These are phyloP conservation scores for Citrullus colocynthis DNA, from an alignment of 306 rosid genomes.

Conservation along the genomic window DNA sequence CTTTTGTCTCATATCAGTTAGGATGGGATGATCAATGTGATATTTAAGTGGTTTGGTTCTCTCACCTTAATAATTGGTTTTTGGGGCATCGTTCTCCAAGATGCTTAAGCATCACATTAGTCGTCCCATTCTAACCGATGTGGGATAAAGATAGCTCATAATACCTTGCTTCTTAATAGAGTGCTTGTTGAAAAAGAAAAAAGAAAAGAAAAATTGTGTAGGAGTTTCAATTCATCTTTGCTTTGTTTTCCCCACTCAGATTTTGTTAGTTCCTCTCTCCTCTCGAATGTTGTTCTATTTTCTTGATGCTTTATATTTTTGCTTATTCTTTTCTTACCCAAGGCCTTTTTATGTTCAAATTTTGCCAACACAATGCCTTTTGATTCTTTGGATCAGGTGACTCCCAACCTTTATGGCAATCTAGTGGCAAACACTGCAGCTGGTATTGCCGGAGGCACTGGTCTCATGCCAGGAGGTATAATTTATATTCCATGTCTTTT, in stretches of 20 bases:
- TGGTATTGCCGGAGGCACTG: conserved; percentile 97
- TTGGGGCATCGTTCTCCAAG: too few species aligned
- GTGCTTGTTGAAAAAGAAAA: too few species aligned
- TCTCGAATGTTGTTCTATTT: not conserved
- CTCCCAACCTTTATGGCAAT: conserved; percentile 93
- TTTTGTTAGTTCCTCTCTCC: not conserved
- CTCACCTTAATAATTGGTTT: too few species aligned
- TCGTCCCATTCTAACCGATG: too few species aligned
- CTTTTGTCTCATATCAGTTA: too few species aligned
- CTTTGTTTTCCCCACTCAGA: not conserved
- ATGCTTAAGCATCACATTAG: too few species aligned
- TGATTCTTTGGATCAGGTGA: conserved; percentile 34
- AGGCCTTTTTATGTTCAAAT: not conserved
- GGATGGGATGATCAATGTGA: too few species aligned
- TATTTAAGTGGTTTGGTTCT: too few species aligned
- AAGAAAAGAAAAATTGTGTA: too few species aligned
- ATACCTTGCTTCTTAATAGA: too few species aligned
- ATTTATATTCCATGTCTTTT: too few species aligned
- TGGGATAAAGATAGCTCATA: too few species aligned
- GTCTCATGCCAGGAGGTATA: conserved; percentile 96
- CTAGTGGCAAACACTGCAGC: conserved; percentile 97
- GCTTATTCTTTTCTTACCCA: not conserved
- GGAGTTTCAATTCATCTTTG: not conserved
- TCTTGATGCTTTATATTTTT: not conserved
- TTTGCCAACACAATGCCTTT: not conserved